Evolutionary conservation across 768 basidiomycete species (phyloP), one percentile per base, ranked within the genome.

Genomic region (Grammothele lineata): DNA sequence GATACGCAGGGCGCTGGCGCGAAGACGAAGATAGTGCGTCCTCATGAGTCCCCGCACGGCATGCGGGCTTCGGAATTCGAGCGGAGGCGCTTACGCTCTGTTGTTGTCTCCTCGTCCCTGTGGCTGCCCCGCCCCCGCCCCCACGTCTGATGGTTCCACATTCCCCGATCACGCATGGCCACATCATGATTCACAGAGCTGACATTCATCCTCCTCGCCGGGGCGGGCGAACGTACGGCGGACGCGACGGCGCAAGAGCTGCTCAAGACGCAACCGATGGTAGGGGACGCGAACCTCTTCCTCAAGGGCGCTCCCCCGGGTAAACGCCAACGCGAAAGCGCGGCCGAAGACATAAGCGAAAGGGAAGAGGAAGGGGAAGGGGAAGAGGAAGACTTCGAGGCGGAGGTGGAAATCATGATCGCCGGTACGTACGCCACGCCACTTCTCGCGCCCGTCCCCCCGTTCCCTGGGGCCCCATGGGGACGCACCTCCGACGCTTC

Each of bases 221-320:
- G 76, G 26, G 57, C 35, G 8, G 35, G 35, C 35, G 27, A 7
- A 14, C n/a, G n/a, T 32, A 14, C 35, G 9, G 35, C 35, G 17
- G n/a, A 6, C 9, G 8, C 6, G 35, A 8, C 15, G 12, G 15
- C 6, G 35, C 35, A 8, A 19, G 60, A 40, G 62, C 70, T 47
- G 53, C 48, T 57, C 65, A 70, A 57, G 32, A 22, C 65, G 61
- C 59, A 72, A 49, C 77, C 74, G 9, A 93, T 95, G 92, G 69
- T 94, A 17, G 94, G 94, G 25, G 94, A 97, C 61, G 92, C 92
- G 27, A 96, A 96, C 63, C 66, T 96, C 22, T 96, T 96, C 63
- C 66, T 95, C 35, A 85, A 85, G 37, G 81, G 82, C 37, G 54
- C 62, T 15, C 63, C 53, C 25, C n/a, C n/a, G n/a, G n/a, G n/a